Base-by-base conservation (phyloP, 805 yeast species). In the Kazachstania psychrophila region DNA sequence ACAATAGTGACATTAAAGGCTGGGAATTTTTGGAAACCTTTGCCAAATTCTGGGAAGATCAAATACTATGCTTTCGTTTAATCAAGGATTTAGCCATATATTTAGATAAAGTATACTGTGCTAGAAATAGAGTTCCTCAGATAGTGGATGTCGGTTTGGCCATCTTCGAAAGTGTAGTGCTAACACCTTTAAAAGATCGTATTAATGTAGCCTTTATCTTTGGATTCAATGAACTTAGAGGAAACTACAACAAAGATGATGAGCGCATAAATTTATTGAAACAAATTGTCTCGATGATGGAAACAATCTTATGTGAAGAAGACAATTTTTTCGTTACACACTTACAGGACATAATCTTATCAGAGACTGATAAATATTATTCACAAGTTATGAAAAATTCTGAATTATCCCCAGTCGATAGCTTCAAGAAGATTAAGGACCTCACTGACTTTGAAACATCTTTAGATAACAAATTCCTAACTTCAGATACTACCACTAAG, bases 81-180 rank as follows among this genome's bases (percentile, higher is more conserved):
- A 72, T 85, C 30, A 73, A 88, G 48, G 95, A 88, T 56, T 83
- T 87, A 3, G 62, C 85, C 53, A 79, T 87, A 82, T 87, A 87
- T 51, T 58, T 88, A 52, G 94, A 87, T 52, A 70, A 94, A 30
- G 95, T 84, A 0, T 86, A 82, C 47, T 82, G 87, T 19, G 77
- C 75, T 45, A 88, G 80, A 44, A 65, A 68, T 38, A 77, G 73
- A 47, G 61, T 75, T 34, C 75, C 81, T 4, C 62, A 77, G 39
- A 68, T 80, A 2, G 79, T 78, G 51, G 95, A 87, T 51, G 66
- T 78, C 33, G 94, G 95, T 0, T 65, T 86, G 17, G 70, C 69
- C 23, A 56, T 77, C 7, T 87, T 85, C 54, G 71, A 80, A 41
- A 77, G 74, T 26, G 61, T 66, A 18, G 66, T 86, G 6, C 59